These are phyloP conservation scores for Kuraishia ogatae DNA, from an alignment of 805 yeast genomes.

Conservation along the genomic window DNA sequence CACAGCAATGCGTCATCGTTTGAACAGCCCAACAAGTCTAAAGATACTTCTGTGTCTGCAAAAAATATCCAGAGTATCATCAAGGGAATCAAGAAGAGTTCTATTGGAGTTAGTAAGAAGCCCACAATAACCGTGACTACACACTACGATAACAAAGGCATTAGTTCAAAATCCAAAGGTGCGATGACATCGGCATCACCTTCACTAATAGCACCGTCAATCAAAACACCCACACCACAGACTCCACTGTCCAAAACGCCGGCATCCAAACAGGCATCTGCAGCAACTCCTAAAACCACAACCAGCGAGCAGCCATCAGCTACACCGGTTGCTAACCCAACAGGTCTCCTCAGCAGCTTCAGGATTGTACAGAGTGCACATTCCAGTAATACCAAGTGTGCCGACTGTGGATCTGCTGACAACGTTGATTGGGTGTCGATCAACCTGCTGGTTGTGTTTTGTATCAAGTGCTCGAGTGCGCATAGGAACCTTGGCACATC, in stretches of 20 bases:
- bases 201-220: background rate
- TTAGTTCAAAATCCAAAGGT: too few relatives aligned
- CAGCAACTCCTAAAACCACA: background rate
- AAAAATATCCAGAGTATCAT: background rate
- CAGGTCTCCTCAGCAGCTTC: slow-evolving; percentile 21
- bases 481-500: slow-evolving; percentile 84
- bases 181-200: too few relatives aligned
- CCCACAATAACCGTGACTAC: background rate
- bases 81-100: background rate
- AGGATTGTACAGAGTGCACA: slow-evolving; percentile 32
- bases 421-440: slow-evolving; percentile 85
- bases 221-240: background rate
- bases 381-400: slow-evolving; percentile 56
- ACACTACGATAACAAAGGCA: background rate
- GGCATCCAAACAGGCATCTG: background rate
- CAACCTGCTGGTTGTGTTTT: slow-evolving; percentile 60
- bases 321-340: background rate
- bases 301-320: background rate
- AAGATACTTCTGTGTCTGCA: background rate
- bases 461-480: slow-evolving; percentile 83
- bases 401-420: slow-evolving; percentile 64
- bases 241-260: background rate
- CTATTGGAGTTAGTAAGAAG: background rate
- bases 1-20: background rate
- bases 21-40: background rate